Conservation (phyloP, 306 rosid genomes). For the Castanopsis chinensis region DNA sequence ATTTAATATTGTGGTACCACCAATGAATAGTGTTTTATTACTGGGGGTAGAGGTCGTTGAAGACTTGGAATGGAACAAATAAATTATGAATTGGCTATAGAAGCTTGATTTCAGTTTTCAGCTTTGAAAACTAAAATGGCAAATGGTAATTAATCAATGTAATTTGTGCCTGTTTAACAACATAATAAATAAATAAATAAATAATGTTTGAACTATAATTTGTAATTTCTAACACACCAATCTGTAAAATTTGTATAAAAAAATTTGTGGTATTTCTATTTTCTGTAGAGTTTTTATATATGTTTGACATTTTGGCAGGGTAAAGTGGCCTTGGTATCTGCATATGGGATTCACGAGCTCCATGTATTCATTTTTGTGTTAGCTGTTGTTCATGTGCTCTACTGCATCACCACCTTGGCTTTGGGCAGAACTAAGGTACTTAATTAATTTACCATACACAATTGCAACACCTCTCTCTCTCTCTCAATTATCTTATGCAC, state of each 20-base stretch:
- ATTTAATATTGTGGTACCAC: too few species aligned
- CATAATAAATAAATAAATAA: too few species aligned
- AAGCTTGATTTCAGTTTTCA: neutral
- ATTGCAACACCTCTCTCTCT: neutral
- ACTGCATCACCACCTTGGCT: conserved; percentile 57
- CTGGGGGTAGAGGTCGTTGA: too few species aligned
- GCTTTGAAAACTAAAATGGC: neutral
- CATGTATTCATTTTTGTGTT: conserved; percentile 79
- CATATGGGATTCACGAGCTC: conserved; percentile 91
- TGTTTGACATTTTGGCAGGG: conserved; percentile 36
- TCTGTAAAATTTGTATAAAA: too few species aligned
- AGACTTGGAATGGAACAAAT: too few species aligned
- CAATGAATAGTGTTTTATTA: too few species aligned
- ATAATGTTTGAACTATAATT: too few species aligned
- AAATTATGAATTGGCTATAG: too few species aligned
- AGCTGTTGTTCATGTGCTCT: conserved; percentile 64
- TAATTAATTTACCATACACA: neutral
- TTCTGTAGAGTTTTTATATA: neutral
- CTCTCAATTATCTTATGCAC: too few species aligned
- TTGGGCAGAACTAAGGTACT: conserved; percentile 73
- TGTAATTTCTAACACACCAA: too few species aligned
- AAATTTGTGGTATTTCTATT: neutral
- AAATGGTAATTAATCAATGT: too few species aligned
- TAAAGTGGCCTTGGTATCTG: conserved; percentile 68
- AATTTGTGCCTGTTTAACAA: too few species aligned